Evolutionary conservation across 345 rosid species (phyloP), one percentile per base, ranked within the genome.

Genomic region (Arabis hirsuta): DNA sequence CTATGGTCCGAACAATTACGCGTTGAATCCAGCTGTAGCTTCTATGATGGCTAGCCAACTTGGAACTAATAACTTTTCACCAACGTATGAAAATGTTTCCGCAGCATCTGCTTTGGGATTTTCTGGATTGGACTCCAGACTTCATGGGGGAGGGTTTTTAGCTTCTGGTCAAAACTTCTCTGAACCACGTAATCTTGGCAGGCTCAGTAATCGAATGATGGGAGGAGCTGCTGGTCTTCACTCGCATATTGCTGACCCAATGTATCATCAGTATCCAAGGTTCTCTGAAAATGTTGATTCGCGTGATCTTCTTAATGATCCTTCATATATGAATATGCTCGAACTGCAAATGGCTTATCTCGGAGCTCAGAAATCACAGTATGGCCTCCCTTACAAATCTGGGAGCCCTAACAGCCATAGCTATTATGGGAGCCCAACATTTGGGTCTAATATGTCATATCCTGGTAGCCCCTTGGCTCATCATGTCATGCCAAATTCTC

Each of bases 51-150:
- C 85, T 50, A 73, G 79, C 80, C 98, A 93, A 57, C 80, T 86
- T 54, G 90, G 90, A 44, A 69, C 67, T 26, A 82, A 82, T 63
- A 88, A 72, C 80, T 73, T 78, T 41, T 86, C 96, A 12, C 88
- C 88, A 31, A 73, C 82, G 58, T 90, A 77, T 83, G 96, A 89
- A 43, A 88, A 90, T 86, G 85, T 80, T 76, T 82, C 93, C 27
- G 84, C 88, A 2, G 86, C 86, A 24, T 81, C 88, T 5, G 82
- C 87, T 65, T 47, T 84, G 81, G 89, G 78, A 24, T 73, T 65
- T 24, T 79, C 87, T 54, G 92, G 91, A 75, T 61, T 87, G 79
- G 95, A 92, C 65, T 76, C 90, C 0, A 83, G 97, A 75, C 57
- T 83, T 43, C 79, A 87, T 45, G 92, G 87, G 9, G 88, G 90